These are phyloP conservation scores for Tricholoma matsutake DNA, from an alignment of 768 basidiomycete species.

Conservation along the genomic window DNA sequence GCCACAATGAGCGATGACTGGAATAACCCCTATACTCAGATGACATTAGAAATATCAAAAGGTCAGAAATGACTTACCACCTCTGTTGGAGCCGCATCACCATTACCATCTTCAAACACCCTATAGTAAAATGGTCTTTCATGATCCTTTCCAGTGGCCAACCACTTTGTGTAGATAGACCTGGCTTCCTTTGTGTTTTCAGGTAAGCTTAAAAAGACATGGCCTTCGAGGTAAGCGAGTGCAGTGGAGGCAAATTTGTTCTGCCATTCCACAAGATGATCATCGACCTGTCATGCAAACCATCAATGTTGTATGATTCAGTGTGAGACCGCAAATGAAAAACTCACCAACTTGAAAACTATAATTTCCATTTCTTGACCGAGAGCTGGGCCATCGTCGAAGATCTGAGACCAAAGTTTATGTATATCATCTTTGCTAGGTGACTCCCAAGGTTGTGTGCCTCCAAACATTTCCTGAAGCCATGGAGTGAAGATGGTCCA, in stretches of 20 bases:
- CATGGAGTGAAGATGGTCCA: too few species aligned
- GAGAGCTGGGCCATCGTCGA: too few species aligned
- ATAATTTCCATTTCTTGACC: too few species aligned
- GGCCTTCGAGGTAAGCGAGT: background rate
- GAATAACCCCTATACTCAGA: conserved; percentile 1
- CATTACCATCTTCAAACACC: background rate
- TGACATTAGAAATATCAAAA: background rate
- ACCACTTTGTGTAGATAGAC: background rate
- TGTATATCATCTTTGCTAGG: too few species aligned
- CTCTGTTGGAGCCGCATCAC: background rate
- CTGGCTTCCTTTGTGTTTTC: background rate
- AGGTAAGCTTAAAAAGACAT: background rate
- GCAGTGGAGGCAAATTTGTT: conserved; percentile 2
- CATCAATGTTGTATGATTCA: too few species aligned
- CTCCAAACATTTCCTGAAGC: too few species aligned
- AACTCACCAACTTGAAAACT: too few species aligned
- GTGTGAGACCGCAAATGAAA: too few species aligned
- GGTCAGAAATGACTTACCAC: background rate
- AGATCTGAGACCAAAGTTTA: too few species aligned
- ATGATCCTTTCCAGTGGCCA: background rate
- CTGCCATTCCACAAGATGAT: background rate
- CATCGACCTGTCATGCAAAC: background rate
- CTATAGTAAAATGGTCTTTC: background rate
- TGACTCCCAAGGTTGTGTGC: too few species aligned
- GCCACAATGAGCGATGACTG: background rate